Conservation (phyloP, 2,329 filamentous ascomycete genomes). For the Cordyceps militaris region DNA sequence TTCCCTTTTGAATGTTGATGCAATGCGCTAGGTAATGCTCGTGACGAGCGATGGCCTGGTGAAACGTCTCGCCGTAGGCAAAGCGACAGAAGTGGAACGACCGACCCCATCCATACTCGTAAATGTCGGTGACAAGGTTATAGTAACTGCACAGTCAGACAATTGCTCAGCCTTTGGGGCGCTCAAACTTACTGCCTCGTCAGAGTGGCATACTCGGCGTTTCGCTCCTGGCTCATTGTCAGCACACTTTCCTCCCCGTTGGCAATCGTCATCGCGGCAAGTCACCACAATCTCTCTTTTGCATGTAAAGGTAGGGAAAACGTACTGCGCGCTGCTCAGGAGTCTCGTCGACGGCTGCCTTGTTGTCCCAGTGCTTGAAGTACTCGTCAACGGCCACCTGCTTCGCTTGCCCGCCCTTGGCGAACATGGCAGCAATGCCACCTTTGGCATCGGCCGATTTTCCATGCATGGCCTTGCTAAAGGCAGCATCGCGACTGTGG, state of each 20-base stretch:
- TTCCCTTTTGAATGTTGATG: slow-evolving; percentile 76
- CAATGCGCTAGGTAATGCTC: slow-evolving; percentile 93
- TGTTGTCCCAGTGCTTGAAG: slow-evolving; percentile 95
- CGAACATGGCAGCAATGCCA: slow-evolving; percentile 76
- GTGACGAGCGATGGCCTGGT: slow-evolving; percentile 86
- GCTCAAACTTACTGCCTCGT: slow-evolving; percentile 67
- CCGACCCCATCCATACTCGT: slow-evolving; percentile 94
- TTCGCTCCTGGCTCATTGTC: slow-evolving; percentile 51
- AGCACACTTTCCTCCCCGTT: background rate
- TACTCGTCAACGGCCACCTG: slow-evolving; percentile 82
- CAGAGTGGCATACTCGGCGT: slow-evolving; percentile 83
- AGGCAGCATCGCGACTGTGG: slow-evolving; percentile 77
- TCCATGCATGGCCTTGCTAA: slow-evolving; percentile 84
- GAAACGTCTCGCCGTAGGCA: slow-evolving; percentile 76
- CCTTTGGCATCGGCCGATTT: slow-evolving; percentile 59
- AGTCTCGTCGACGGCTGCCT: slow-evolving; percentile 71
- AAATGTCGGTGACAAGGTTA: slow-evolving; percentile 87
- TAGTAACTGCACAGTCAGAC: slow-evolving; percentile 61
- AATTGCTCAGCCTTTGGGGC: background rate
- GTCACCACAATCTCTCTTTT: slow-evolving; percentile 13
- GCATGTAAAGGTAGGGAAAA: background rate
- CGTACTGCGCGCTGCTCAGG: slow-evolving; percentile 70
- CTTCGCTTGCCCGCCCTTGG: slow-evolving; percentile 69
- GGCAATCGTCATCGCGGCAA: background rate
- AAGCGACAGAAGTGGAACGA: slow-evolving; percentile 98